These are phyloP conservation scores for Nothomitra cinnamomea DNA, from an alignment of 2,329 filamentous ascomycete species.

Conservation along the genomic window DNA sequence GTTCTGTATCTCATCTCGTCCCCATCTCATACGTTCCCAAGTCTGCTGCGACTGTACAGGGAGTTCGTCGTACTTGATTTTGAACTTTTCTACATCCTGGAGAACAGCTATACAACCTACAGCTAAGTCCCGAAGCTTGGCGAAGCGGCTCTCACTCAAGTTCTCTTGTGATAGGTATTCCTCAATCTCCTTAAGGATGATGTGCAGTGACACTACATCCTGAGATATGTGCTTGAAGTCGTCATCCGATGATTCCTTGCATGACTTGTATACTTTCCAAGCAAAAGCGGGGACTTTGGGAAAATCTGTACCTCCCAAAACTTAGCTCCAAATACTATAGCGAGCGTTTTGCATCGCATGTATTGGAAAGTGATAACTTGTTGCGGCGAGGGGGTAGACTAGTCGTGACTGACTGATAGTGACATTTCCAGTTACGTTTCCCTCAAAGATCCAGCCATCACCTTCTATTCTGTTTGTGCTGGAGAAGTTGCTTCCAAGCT, in stretches of 20 bases:
- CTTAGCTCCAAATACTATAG: too few species aligned
- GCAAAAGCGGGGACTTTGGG: not conserved
- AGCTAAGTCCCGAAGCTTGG: too few species aligned
- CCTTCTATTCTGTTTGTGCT: too few species aligned
- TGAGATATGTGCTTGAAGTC: not conserved
- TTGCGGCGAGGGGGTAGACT: too few species aligned
- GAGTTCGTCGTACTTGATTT: slow-evolving; percentile 14
- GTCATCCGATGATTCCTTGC: not conserved
- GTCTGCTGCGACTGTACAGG: slow-evolving; percentile 15
- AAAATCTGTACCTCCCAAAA: not conserved
- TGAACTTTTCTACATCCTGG: slow-evolving; percentile 13
- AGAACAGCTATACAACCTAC: slow-evolving; percentile 8
- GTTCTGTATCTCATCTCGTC: slow-evolving; percentile 15
- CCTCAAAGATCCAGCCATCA: too few species aligned
- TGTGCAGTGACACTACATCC: not conserved
- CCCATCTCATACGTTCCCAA: slow-evolving; percentile 17
- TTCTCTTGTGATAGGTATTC: slow-evolving; percentile 3
- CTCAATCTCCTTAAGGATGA: not conserved
- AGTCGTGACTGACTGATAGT: too few species aligned
- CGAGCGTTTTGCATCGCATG: too few species aligned
- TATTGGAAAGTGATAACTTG: too few species aligned
- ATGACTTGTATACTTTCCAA: not conserved
- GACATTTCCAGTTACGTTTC: too few species aligned
- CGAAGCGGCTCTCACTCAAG: too few species aligned
- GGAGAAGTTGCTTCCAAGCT: too few species aligned